A percentile compares a stretch with the other conserved stretches of the same genome.
These are phyloP conservation scores for Cryomyces antarcticus DNA, from an alignment of 495 filamentous ascomycete genomes.

Conservation along the genomic window DNA sequence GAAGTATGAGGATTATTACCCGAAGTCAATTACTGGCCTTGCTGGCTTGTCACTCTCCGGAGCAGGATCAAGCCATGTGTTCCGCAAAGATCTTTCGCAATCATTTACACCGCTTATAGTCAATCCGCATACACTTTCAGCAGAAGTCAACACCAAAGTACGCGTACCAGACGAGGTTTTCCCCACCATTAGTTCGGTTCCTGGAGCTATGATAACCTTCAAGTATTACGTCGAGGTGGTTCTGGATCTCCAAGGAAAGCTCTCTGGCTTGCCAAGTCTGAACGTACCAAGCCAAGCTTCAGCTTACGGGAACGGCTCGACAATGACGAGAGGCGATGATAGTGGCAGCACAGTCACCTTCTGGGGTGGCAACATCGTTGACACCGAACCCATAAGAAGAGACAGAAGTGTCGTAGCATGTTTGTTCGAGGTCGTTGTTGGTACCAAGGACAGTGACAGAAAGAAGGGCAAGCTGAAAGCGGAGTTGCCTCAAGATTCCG, in stretches of 20 bases:
- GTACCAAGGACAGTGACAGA: slow-evolving; percentile 60
- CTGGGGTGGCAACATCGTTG: slow-evolving; percentile 63
- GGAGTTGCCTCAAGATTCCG: slow-evolving; percentile 8
- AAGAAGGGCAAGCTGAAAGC: slow-evolving; percentile 27
- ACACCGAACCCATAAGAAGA: slow-evolving; percentile 68
- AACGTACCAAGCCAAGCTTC: slow-evolving; percentile 29
- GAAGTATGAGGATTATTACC: slow-evolving; percentile 70
- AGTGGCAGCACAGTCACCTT: slow-evolving; percentile 19
- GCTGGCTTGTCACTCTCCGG: slow-evolving; percentile 66
- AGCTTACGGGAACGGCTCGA: slow-evolving; percentile 5
- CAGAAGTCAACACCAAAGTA: slow-evolving; percentile 59
- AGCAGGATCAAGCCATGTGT: slow-evolving; percentile 62
- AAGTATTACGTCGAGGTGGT: slow-evolving; percentile 85
- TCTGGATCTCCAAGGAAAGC: slow-evolving; percentile 73
- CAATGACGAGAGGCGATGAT: slow-evolving; percentile 10
- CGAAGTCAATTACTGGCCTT: slow-evolving; percentile 48
- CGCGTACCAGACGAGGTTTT: slow-evolving; percentile 80
- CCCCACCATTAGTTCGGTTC: slow-evolving; percentile 75
- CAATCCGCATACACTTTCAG: slow-evolving; percentile 55
- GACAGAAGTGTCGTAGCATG: slow-evolving; percentile 76
- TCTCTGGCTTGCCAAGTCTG: slow-evolving; percentile 40
- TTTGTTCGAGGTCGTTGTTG: slow-evolving; percentile 70
- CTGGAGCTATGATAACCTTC: slow-evolving; percentile 82
- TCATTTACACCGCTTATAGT: slow-evolving; percentile 71
- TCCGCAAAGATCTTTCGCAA: slow-evolving; percentile 83